Conservation (phyloP, 163 green algal genomes). For the Prototheca wickerhamii region DNA sequence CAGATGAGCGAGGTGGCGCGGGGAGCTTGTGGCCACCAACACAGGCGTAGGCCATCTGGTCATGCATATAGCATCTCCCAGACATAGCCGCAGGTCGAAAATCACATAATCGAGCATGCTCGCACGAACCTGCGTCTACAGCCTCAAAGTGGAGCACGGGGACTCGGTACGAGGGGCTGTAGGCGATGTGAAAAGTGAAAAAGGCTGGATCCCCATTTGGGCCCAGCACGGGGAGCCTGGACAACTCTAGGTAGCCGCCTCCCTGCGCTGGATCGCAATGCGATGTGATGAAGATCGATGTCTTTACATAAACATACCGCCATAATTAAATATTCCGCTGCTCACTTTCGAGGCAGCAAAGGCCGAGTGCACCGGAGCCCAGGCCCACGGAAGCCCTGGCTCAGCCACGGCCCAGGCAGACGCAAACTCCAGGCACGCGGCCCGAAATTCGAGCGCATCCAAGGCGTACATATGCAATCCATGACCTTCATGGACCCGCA, state of each 20-base stretch:
- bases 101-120: background rate
- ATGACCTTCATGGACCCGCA: too few relatives aligned
- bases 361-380: too few relatives aligned
- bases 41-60: background rate
- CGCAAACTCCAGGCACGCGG: too few relatives aligned
- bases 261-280: background rate
- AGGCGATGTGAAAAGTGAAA: conserved; percentile 14
- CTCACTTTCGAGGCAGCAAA: too few relatives aligned
- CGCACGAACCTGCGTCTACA: background rate
- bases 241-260: conserved; percentile 3
- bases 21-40: background rate
- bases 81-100: background rate
- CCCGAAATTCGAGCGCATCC: too few relatives aligned
- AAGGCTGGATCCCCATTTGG: background rate
- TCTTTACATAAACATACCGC: too few relatives aligned
- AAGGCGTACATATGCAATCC: too few relatives aligned
- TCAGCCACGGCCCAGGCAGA: too few relatives aligned
- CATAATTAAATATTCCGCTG: too few relatives aligned
- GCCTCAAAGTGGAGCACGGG: conserved; percentile 23
- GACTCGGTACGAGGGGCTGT: conserved; percentile 22
- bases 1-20: background rate
- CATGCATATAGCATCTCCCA: background rate
- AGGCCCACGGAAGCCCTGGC: too few relatives aligned
- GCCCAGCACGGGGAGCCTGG: background rate
- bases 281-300: too few relatives aligned